Base-by-base conservation (phyloP, 1,284 basidiomycete species). In the Boletellus deceptivus region DNA sequence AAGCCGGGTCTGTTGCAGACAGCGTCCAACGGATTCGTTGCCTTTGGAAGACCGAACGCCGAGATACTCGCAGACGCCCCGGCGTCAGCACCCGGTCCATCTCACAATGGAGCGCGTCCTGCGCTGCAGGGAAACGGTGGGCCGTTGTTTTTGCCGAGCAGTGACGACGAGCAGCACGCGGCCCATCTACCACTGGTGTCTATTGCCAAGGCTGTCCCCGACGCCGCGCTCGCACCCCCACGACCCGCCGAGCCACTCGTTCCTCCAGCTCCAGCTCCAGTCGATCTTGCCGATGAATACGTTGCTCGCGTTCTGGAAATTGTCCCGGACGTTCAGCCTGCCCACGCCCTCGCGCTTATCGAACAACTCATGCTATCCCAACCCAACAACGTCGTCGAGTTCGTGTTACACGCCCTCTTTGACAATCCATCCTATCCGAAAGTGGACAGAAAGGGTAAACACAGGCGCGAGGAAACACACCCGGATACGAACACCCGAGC, bases 391-490 rank as follows among this genome's bases (percentile, higher is more conserved):
- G 73, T 79, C 37, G 72, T 81, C 36, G 77, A 83, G 56, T 65
- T 66, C 4, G 76, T 86, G 1, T 55, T 89, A 9, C 78, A 85
- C 43, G 53, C 64, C 8, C 71, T 90, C 0, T 79, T 89, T 43
- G 87, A 89, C 55, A 70, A 82, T 50, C 70, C 77, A 0, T 61
- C 66, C 10, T 89, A 89, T 58, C 87, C 86, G 1, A 84, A 76
- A 56, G 67, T 72, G 3, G 75, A 78, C 31, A 73, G 64, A 63
- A 80, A 79, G 59, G 75, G 75, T 27, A 86, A 86, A 63, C 74
- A 78, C 31, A 79, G 77, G 62, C 66, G 65, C 27, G 63, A 66
- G 11, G 68, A 59, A 17, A 48, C 57, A 43, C 62, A 59, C 5
- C 63, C 54, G 16, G 68, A 62, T 40, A 8, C n/a, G 9, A 37